These are phyloP conservation scores for Lactuca saligna DNA, from an alignment of 129 eudicot species.

Conservation along the genomic window DNA sequence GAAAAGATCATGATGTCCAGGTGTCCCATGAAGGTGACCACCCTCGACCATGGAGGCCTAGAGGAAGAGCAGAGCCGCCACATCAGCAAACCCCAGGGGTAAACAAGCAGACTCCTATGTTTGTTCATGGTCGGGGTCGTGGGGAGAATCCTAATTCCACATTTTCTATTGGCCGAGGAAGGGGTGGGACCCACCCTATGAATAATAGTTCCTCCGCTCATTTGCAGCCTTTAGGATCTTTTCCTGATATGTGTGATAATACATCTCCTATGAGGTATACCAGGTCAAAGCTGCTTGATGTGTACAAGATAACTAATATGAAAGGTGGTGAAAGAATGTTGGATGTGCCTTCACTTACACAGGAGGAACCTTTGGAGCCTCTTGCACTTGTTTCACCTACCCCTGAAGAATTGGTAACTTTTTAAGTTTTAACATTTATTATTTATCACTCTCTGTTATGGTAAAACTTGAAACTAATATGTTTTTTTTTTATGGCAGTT, in stretches of 20 bases:
- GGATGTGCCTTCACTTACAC: slow-evolving; percentile 77
- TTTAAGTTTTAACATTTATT: neutral
- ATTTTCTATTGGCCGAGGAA: slow-evolving; percentile 66
- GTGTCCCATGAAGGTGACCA: slow-evolving; percentile 56
- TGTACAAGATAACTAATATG: slow-evolving; percentile 63
- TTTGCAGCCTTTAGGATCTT: slow-evolving; percentile 38
- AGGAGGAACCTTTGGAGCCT: slow-evolving; percentile 74
- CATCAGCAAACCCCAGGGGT: slow-evolving; percentile 49
- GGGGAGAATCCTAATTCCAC: slow-evolving; percentile 50
- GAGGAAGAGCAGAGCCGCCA: slow-evolving; percentile 67
- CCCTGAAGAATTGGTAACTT: slow-evolving; percentile 73
- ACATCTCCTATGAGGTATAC: slow-evolving; percentile 48
- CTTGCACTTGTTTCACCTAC: slow-evolving; percentile 70
- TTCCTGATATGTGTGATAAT: slow-evolving; percentile 52
- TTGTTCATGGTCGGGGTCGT: slow-evolving; percentile 78
- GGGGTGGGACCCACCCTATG: slow-evolving; percentile 44
- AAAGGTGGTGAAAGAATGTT: slow-evolving; percentile 33
- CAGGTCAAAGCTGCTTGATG: slow-evolving; percentile 72
- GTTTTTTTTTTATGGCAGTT: slow-evolving; percentile 42
- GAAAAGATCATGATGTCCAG: slow-evolving; percentile 50
- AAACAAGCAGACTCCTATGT: slow-evolving; percentile 50
- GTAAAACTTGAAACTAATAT: neutral
- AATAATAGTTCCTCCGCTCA: slow-evolving; percentile 24
- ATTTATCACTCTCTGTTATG: neutral
- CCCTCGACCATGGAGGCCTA: slow-evolving; percentile 90